phyloP scores from a whole-genome alignment of 352 stramenopile genomes.

The Pythium apleroticum region DNA sequence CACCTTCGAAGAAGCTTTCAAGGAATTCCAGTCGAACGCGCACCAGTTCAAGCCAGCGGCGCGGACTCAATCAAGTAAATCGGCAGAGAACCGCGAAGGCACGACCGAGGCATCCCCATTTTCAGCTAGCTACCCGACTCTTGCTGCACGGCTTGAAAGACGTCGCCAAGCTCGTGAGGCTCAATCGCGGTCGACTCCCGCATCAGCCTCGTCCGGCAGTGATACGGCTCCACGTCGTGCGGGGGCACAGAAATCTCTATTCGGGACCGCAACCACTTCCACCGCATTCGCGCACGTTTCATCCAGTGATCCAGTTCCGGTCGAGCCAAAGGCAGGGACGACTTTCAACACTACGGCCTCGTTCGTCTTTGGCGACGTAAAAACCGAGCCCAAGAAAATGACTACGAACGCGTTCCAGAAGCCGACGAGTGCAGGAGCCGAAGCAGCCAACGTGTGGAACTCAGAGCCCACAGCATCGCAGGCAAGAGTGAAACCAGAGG shows the following conservation, averaged over 20 bases:
- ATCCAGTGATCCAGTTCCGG: background rate
- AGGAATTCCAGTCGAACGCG: conserved; percentile 10
- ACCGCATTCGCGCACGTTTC: background rate
- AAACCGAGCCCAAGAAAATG: conserved; percentile 1
- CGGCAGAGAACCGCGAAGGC: background rate
- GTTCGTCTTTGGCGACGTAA: conserved; percentile 4
- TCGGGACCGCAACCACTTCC: background rate
- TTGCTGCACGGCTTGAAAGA: conserved; percentile 16
- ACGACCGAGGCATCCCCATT: background rate
- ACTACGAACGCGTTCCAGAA: conserved; percentile 28
- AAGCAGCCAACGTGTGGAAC: background rate
- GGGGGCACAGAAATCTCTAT: conserved; percentile 15
- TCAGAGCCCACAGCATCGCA: background rate
- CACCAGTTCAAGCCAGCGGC: background rate
- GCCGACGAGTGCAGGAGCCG: background rate
- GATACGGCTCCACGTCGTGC: background rate
- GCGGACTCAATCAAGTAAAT: background rate
- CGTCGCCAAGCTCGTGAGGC: conserved; percentile 20
- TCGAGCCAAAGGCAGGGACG: background rate
- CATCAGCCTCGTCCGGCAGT: background rate
- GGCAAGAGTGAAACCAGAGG: background rate
- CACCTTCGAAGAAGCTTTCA: conserved; percentile 24
- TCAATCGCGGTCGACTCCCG: background rate
- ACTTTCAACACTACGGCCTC: background rate
- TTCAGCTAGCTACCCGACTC: conserved; percentile 1